phyloP scores from a whole-genome alignment of 306 rosid species.

The Quercus parvula region DNA sequence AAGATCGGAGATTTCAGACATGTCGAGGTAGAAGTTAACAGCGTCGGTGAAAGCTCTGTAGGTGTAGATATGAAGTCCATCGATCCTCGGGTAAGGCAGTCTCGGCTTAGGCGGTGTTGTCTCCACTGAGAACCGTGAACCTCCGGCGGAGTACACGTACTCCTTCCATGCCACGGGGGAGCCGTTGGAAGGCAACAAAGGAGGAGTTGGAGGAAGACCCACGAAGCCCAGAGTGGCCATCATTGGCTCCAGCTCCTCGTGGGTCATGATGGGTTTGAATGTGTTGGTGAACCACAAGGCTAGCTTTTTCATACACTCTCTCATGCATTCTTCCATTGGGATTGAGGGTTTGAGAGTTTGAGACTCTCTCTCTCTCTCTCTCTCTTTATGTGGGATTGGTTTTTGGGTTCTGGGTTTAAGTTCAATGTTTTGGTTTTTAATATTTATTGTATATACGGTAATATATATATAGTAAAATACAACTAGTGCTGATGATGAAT shows the following conservation, averaged over 20 bases:
- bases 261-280: slow-evolving; percentile 57
- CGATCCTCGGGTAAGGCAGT: slow-evolving; percentile 49
- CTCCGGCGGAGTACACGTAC: slow-evolving; percentile 32
- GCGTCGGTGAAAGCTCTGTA: slow-evolving; percentile 50
- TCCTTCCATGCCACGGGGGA: slow-evolving; percentile 35
- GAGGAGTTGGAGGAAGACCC: slow-evolving; percentile 17
- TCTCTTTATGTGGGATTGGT: not conserved
- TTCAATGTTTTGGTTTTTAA: too few relatives aligned
- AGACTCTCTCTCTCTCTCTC: not conserved
- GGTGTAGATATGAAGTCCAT: slow-evolving; percentile 51
- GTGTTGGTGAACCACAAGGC: slow-evolving; percentile 50
- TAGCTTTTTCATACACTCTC: slow-evolving; percentile 36
- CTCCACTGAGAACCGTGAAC: slow-evolving; percentile 3
- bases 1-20: slow-evolving; percentile 50
- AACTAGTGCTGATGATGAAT: too few relatives aligned
- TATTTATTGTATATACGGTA: too few relatives aligned
- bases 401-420: too few relatives aligned
- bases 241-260: slow-evolving; percentile 57
- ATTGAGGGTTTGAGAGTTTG: not conserved
- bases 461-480: too few relatives aligned
- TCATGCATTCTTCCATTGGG: slow-evolving; percentile 37
- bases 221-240: slow-evolving; percentile 52
- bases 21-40: slow-evolving; percentile 42
- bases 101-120: slow-evolving; percentile 32
- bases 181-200: not conserved